Percentiles rank a stretch among this genome's conserved stretches.
These are phyloP conservation scores for Xylaria castorea DNA, from an alignment of 495 filamentous ascomycete genomes.

Conservation along the genomic window DNA sequence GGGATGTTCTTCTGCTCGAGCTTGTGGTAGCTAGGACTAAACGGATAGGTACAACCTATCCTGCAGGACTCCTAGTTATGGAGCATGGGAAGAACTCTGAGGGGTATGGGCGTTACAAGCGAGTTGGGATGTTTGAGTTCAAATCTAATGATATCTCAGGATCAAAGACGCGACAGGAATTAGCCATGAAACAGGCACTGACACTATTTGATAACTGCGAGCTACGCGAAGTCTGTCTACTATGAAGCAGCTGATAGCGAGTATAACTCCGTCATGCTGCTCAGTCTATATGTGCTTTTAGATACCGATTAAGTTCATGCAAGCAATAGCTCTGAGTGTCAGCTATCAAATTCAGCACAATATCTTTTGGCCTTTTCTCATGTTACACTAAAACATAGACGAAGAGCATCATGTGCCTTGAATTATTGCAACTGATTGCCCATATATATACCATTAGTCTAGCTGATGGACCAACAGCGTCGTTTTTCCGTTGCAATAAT, in stretches of 20 bases:
- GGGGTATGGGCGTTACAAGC: background rate
- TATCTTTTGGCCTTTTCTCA: background rate
- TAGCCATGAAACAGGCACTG: background rate
- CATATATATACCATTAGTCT: no score
- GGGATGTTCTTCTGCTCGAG: background rate
- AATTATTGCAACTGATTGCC: no score
- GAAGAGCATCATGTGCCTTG: background rate
- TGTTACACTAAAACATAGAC: background rate
- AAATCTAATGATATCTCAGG: no score
- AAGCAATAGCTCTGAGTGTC: background rate
- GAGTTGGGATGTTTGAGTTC: conserved; percentile 12
- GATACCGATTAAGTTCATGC: background rate
- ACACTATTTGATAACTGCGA: conserved; percentile 1
- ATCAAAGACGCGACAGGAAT: background rate
- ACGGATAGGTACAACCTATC: background rate
- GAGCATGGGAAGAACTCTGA: background rate
- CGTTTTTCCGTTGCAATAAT: no score
- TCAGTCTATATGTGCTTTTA: background rate
- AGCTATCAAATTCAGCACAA: background rate
- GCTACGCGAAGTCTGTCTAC: background rate
- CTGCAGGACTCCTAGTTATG: conserved; percentile 6
- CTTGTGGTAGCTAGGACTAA: background rate
- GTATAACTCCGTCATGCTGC: background rate
- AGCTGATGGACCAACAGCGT: no score
- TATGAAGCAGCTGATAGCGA: background rate